These are phyloP conservation scores for Picochlorum costavermella DNA, from an alignment of 139 green algal genomes.

Conservation along the genomic window DNA sequence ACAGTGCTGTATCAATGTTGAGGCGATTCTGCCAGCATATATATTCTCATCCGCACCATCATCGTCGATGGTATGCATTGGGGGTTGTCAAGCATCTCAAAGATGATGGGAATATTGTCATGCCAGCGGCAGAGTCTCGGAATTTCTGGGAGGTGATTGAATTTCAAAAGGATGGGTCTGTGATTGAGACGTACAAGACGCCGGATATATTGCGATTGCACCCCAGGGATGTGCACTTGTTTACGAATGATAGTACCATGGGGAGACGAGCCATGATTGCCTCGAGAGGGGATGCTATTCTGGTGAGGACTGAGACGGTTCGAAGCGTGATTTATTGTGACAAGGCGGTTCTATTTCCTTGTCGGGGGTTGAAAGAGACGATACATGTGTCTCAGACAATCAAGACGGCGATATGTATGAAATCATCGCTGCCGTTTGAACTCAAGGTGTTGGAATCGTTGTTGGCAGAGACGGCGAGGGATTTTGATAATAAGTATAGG, in stretches of 20 bases:
- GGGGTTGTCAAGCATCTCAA: conserved; percentile 30
- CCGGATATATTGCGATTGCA: conserved; percentile 32
- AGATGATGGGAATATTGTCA: conserved; percentile 16
- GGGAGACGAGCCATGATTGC: conserved; percentile 19
- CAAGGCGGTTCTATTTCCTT: conserved; percentile 35
- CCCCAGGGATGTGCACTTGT: conserved; percentile 37
- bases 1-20: too few species aligned
- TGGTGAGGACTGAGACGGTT: conserved; percentile 33
- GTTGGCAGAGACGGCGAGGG: conserved; percentile 33
- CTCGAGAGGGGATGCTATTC: conserved; percentile 19
- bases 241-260: conserved; percentile 20
- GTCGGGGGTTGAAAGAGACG: conserved; percentile 27
- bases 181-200: conserved; percentile 37
- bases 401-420: conserved; percentile 17
- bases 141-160: conserved; percentile 38
- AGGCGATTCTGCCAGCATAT: too few species aligned
- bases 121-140: conserved; percentile 8
- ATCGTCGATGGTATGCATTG: conserved; percentile 2
- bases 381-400: conserved; percentile 29
- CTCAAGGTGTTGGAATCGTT: conserved; percentile 44
- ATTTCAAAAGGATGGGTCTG: conserved; percentile 25
- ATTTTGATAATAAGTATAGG: conserved; percentile 28
- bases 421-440: conserved; percentile 34
- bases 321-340: conserved; percentile 34
- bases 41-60: too few species aligned